Evolutionary conservation across 306 rosid species (phyloP).

Genomic region (Sesbania bispinosa): DNA sequence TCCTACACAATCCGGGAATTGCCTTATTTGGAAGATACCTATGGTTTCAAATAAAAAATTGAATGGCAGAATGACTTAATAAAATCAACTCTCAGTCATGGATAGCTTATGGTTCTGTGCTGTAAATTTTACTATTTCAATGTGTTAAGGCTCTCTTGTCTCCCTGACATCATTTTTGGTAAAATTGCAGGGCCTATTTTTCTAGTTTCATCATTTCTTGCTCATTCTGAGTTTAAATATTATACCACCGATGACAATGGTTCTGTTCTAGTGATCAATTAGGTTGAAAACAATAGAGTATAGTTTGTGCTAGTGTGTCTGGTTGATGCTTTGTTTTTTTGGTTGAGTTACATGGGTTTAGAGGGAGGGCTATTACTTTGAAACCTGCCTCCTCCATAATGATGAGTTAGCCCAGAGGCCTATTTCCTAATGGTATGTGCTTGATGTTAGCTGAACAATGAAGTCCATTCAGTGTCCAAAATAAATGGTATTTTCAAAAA

Average conservation of each 20-base stretch:
- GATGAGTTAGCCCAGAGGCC: background rate
- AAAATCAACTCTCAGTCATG: background rate
- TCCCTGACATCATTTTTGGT: background rate
- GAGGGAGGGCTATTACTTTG: background rate
- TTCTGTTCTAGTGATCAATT: background rate
- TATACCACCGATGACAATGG: background rate
- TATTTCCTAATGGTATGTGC: background rate
- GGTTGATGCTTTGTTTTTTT: background rate
- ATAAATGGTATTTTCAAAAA: background rate
- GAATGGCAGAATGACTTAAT: background rate
- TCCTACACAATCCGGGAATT: too few species aligned
- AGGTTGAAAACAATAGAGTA: background rate
- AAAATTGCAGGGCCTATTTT: background rate
- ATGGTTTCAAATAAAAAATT: too few species aligned
- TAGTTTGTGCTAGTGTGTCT: background rate
- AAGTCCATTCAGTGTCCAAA: background rate
- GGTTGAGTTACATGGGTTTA: background rate
- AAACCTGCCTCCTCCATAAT: background rate
- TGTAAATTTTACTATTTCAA: background rate
- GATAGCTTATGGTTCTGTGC: background rate
- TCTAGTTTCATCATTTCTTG: background rate
- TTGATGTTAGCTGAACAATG: background rate
- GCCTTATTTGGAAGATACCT: too few species aligned
- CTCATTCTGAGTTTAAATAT: background rate
- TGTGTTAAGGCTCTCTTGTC: background rate